phyloP scores from a whole-genome alignment of 768 basidiomycete genomes.

The Galerina marginata region DNA sequence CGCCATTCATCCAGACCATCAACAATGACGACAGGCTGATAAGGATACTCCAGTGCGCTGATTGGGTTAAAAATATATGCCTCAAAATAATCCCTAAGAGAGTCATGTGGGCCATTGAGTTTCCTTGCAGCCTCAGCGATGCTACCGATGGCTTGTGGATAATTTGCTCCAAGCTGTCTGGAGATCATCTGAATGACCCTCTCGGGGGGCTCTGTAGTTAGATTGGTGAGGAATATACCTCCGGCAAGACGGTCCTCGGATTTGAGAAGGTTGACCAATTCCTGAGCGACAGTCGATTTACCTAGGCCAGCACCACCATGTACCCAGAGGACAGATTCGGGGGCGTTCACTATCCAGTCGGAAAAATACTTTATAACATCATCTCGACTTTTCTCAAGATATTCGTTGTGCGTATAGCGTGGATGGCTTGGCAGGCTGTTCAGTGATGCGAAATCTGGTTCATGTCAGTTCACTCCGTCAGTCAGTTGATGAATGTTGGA shows the following conservation, averaged over 20 bases:
- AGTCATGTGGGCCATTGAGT: neutral
- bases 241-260: neutral
- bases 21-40: slow-evolving; percentile 4
- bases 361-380: neutral
- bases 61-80: neutral
- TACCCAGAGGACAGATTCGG: slow-evolving; percentile 1
- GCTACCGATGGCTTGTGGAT: neutral
- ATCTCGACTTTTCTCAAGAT: slow-evolving; percentile 1
- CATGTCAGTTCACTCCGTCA: neutral
- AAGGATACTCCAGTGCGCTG: neutral
- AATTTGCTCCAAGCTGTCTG: neutral
- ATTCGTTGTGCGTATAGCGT: neutral
- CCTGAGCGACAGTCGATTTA: slow-evolving; percentile 6
- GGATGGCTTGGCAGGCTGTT: neutral
- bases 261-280: slow-evolving; percentile 3
- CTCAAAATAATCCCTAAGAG: neutral
- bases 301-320: slow-evolving; percentile 4
- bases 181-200: neutral
- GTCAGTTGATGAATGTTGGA: neutral
- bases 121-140: slow-evolving; percentile 2
- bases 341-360: neutral
- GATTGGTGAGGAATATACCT: neutral
- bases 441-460: neutral
- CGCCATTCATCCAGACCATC: slow-evolving; percentile 5
- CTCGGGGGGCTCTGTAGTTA: neutral